phyloP scores from a whole-genome alignment of 108 stramenopile species.

The Nannochloropsis gaditana region DNA sequence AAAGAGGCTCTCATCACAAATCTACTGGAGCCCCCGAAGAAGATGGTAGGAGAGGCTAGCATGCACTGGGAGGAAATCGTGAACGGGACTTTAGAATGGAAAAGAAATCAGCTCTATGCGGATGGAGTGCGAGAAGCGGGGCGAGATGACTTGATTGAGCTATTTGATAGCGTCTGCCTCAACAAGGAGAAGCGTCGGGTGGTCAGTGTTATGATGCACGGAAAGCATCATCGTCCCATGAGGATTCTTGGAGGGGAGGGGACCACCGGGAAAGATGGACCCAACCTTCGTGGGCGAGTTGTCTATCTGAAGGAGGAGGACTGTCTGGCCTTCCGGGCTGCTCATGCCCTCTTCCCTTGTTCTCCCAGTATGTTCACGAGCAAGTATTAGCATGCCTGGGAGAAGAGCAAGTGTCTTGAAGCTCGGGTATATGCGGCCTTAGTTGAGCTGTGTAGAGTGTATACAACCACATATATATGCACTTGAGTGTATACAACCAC shows the following conservation, averaged over 20 bases:
- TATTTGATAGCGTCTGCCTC: not conserved
- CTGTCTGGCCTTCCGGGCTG: not conserved
- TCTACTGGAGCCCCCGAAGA: constrained; percentile 35
- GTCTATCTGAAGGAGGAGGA: not conserved
- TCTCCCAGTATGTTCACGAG: not conserved
- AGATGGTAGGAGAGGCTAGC: constrained; percentile 25
- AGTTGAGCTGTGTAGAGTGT: too few relatives aligned
- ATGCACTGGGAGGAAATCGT: constrained; percentile 24
- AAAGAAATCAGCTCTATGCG: not conserved
- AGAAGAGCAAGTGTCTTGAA: not conserved
- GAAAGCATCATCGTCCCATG: not conserved
- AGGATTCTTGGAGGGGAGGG: not conserved
- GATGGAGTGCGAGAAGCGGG: not conserved
- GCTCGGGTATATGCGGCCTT: too few relatives aligned
- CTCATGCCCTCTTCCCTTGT: not conserved
- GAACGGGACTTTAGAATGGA: not conserved
- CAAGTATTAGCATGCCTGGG: not conserved
- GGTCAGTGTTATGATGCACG: not conserved
- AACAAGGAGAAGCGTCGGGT: not conserved
- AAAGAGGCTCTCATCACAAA: constrained; percentile 25
- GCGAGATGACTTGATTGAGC: not conserved
- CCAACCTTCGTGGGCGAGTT: not conserved
- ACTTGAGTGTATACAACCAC: too few relatives aligned
- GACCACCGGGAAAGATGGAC: not conserved
- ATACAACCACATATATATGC: too few relatives aligned